phyloP scores from a whole-genome alignment of 139 green algal genomes.

The Nannochloris sp. region DNA sequence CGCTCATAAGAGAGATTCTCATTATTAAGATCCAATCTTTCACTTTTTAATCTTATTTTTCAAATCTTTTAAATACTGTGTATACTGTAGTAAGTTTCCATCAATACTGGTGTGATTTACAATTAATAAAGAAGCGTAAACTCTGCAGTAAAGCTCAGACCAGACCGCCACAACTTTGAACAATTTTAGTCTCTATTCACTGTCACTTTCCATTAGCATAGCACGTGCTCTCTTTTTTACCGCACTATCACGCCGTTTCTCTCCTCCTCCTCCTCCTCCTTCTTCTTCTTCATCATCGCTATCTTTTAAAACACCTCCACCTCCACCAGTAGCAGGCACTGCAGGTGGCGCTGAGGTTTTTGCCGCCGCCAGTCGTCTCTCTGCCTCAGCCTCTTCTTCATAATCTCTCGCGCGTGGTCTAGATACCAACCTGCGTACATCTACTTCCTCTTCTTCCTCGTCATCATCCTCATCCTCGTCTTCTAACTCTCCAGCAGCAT shows the following conservation, averaged over 20 bases:
- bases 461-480: conserved; percentile 4
- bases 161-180: too few relatives aligned
- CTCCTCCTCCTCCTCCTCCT: conserved; percentile 11
- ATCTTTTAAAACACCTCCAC: background rate
- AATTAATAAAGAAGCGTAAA: too few relatives aligned
- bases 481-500: conserved; percentile 2
- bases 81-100: background rate
- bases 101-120: too few relatives aligned
- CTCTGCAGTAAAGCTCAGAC: too few relatives aligned
- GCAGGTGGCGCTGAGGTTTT: conserved; percentile 12
- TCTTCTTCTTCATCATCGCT: conserved; percentile 12
- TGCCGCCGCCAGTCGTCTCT: conserved; percentile 17
- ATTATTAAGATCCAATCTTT: too few relatives aligned
- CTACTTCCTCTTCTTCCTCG: conserved; percentile 15
- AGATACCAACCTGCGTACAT: conserved; percentile 7
- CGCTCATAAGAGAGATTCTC: background rate
- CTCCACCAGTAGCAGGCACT: background rate
- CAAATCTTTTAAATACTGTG: background rate
- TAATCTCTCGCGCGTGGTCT: background rate
- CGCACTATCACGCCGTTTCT: conserved; percentile 17
- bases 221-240: conserved; percentile 10
- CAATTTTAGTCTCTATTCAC: conserved; percentile 7
- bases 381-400: conserved; percentile 21
- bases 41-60: too few relatives aligned
- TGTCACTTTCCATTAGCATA: conserved; percentile 26